Percentiles rank a stretch among this genome's conserved stretches.
Conservation (phyloP, 441 rosid genomes). For the Erodium chrysanthum region DNA sequence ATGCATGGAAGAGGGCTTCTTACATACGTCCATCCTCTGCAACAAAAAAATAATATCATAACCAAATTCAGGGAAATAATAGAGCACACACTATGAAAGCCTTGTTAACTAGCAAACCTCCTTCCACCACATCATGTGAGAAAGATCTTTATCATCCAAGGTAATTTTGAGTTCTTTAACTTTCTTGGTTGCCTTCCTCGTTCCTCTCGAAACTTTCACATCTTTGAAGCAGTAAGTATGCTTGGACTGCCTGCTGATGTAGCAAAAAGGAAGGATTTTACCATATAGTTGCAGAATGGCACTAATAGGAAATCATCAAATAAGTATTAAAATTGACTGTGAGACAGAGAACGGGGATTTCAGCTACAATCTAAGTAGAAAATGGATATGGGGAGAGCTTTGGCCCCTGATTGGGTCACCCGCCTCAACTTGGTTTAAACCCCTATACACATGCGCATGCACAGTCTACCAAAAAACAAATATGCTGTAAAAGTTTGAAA, state of each 20-base stretch:
- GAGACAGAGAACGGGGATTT: not conserved
- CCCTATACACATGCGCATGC: not conserved
- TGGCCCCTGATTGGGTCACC: not conserved
- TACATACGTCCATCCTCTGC: conserved; percentile 74
- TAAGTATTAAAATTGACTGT: not conserved
- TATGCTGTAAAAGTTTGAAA: not conserved
- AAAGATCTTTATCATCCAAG: conserved; percentile 54
- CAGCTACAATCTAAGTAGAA: not conserved
- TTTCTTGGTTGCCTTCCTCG: conserved; percentile 43
- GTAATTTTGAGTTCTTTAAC: conserved; percentile 28
- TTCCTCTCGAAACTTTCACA: conserved; percentile 33
- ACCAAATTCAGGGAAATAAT: not conserved
- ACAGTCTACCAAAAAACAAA: not conserved
- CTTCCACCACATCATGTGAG: conserved; percentile 83
- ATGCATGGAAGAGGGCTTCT: conserved; percentile 69
- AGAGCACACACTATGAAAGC: not conserved
- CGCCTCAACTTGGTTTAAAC: not conserved
- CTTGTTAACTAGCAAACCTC: conserved; percentile 39
- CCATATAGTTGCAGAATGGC: not conserved
- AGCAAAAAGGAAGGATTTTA: conserved; percentile 8
- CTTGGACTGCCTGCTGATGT: conserved; percentile 31
- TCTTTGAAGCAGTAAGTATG: conserved; percentile 41
- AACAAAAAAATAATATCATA: conserved; percentile 16
- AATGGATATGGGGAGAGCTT: not conserved
- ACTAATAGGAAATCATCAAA: not conserved